Base-by-base conservation (phyloP, 495 filamentous ascomycete genomes). In the Bacidia gigantensis region DNA sequence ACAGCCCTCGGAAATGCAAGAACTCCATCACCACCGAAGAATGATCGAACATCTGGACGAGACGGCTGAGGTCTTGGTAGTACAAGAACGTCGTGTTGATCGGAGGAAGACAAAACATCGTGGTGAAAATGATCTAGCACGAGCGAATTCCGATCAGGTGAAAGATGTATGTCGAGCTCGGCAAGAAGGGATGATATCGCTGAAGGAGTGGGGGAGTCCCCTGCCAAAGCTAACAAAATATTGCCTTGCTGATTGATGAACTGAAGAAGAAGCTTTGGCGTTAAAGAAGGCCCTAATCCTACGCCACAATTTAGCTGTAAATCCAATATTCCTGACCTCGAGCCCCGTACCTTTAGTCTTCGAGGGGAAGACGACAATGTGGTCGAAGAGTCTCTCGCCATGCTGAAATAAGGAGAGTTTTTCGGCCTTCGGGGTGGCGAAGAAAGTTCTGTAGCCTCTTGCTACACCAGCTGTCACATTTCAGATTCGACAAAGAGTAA, bases 91-190 rank as follows among this genome's bases (percentile, higher is more conserved):
- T 96, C 87, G 68, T 97, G 92, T 62, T 80, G 80, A 54, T 95
- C 88, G 29, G 77, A 55, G 11, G 87, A 80, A 49, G 81, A 87
- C 25, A 76, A 50, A 38, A 76, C 76, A 61, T 96, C 90, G 68
- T 93, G 87, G 69, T 87, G 86, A 78, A 95, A 95, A 74, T 98
- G 92, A 65, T 98, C 92, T 40, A 97, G 80, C 1, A 92, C 82
- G 26, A 89, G 69, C 29, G 84, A 78, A 38, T 82, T 82, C 57
- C 87, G 84, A 62, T 95, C 93, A 2, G 75, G 67, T n/a, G 93
- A 83, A 12, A 96, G 78, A 59, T 88, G 78, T 62, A 98, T 86
- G 62, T 95, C 93, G 63, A 96, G 71, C 68, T 98, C 89, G 56
- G 87, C 72, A 52, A 95, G 86, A 22, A 96, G 77, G 51, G 88